Percentiles rank a stretch among this genome's conserved stretches.
Evolutionary conservation across 169 alveolate species (phyloP).

Genomic region (Toxoplasma gondii): DNA sequence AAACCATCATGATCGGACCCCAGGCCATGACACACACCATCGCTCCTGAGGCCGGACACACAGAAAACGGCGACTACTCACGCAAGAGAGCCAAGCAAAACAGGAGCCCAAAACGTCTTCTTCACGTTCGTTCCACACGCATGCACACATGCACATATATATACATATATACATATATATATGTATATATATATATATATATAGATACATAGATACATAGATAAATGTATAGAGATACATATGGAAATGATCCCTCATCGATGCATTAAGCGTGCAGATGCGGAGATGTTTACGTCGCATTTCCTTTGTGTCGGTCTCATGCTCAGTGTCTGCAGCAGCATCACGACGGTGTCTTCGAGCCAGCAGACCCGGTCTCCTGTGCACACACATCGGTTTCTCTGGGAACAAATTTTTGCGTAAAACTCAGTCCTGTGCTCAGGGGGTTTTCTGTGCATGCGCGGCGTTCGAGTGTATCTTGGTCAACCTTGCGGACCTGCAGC

Average conservation of each 20-base stretch:
- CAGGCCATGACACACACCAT: slow-evolving; percentile 62
- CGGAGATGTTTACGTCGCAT: no score
- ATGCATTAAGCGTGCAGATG: no score
- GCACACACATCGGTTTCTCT: no score
- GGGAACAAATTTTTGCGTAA: no score
- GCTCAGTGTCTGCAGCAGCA: no score
- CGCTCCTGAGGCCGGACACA: slow-evolving; percentile 19
- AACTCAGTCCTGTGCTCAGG: no score
- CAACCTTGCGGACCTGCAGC: slow-evolving; percentile 43
- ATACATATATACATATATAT: neutral
- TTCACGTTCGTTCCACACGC: neutral
- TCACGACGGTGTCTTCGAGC: no score
- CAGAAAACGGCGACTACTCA: neutral
- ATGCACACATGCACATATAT: neutral
- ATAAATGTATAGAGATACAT: neutral
- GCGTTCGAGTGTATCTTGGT: no score
- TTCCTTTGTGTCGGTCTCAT: no score
- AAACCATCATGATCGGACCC: slow-evolving; percentile 69
- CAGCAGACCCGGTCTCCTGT: no score
- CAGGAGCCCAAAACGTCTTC: neutral
- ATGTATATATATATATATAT: neutral
- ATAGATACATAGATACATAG: neutral
- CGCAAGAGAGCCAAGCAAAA: neutral
- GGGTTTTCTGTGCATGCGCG: no score
- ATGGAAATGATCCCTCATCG: neutral